Evolutionary conservation across 768 basidiomycete genomes (phyloP).

Genomic region (Ephemerocybe angulata): DNA sequence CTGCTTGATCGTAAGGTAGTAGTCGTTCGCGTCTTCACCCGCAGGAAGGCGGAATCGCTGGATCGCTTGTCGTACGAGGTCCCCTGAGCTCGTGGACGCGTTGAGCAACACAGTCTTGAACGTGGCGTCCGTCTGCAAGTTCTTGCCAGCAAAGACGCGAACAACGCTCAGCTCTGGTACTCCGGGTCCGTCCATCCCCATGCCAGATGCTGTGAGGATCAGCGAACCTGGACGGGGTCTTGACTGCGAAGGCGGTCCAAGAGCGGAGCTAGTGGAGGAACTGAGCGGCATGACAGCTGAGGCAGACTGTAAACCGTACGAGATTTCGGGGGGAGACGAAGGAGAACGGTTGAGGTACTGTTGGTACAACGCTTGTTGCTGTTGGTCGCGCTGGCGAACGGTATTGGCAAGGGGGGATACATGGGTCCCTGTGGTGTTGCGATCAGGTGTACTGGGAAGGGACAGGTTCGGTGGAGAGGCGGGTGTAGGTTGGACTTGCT

Average conservation of each 20-base stretch:
- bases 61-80: constrained; percentile 87
- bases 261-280: constrained; percentile 40
- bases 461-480: constrained; percentile 16
- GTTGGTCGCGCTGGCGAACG: constrained; percentile 82
- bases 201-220: constrained; percentile 56
- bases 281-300: constrained; percentile 57
- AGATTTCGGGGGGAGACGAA: constrained; percentile 70
- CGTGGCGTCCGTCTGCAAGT: constrained; percentile 89
- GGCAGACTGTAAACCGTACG: constrained; percentile 74
- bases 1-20: constrained; percentile 91
- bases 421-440: constrained; percentile 24
- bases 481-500: constrained; percentile 27
- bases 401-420: constrained; percentile 67
- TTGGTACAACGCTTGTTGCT: constrained; percentile 83
- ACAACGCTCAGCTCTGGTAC: constrained; percentile 90
- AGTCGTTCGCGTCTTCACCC: constrained; percentile 58
- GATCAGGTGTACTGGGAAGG: constrained; percentile 20
- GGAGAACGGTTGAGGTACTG: constrained; percentile 88
- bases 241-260: constrained; percentile 45
- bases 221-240: constrained; percentile 76
- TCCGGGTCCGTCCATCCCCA: constrained; percentile 56
- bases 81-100: constrained; percentile 74
- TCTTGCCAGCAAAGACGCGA: constrained; percentile 90
- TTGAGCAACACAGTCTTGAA: constrained; percentile 98
- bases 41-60: constrained; percentile 86